Evolutionary conservation across 441 rosid genomes (phyloP), one percentile per base, ranked within the genome.

Genomic region (Adansonia gregorii): DNA sequence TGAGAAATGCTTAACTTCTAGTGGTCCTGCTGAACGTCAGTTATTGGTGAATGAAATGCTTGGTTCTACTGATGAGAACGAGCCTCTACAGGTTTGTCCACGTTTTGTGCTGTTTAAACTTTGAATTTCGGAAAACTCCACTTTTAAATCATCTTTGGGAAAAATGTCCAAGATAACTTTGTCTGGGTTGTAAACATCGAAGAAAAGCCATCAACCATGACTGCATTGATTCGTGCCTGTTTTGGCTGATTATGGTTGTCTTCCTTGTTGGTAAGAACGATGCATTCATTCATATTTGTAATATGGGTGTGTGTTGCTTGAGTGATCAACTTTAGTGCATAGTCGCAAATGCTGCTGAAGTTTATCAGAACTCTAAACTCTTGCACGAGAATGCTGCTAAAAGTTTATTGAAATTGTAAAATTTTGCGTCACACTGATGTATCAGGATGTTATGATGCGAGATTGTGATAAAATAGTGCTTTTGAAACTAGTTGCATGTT

Each of bases 31-130:
- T 27, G 94, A 94, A 76, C 90, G 95, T n/a, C 93, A 87, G 73
- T 73, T 92, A 41, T 88, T 94, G 66, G 98, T 94, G 78, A 88
- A 89, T 81, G 97, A 94, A 87, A 94, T 94, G 97, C 92, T 94
- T 41, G 98, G 98, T 77, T 76, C 90, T 24, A 94, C 97, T 24
- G 98, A 93, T 80, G 97, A 93, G 82, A 93, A 93, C 60, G 97
- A 93, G 87, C 98, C 98, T 83, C 97, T 93, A 82, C 98, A 93
- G 98, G 98, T 93, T 73, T 83, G 85, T 78, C 51, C 49, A 58
- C 7, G 73, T 65, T 61, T 59, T 74, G 41, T 59, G 54, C 10
- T 11, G 7, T 49, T 8, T 19, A 14, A 15, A 17, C 20, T 60
- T 52, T 72, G 65, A n/a, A 54, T 19, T 35, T 35, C 4, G 65